Base-by-base conservation (phyloP, 192 early-diverging fungal genomes). In the Chytriomyces sp. region DNA sequence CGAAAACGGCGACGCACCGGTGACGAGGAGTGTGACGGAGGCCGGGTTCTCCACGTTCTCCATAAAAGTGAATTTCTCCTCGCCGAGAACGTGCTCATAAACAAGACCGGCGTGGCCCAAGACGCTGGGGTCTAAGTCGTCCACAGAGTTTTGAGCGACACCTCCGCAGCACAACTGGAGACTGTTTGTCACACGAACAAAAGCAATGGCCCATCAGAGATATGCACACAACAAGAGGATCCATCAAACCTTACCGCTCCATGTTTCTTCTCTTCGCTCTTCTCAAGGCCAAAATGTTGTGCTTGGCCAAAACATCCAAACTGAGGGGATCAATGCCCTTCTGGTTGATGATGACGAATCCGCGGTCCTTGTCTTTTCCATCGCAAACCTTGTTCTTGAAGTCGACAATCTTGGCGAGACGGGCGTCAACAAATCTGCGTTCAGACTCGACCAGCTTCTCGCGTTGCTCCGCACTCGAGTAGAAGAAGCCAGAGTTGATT, bases 401-500 rank as follows among this genome's bases (percentile, higher is more conserved):
- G 37, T 98, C 98, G 5, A 99, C 91, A 67, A 99, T 87, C 81
- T 96, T 95, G 74, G 91, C 91, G 26, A 98, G 80, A 76, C 93
- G 94, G 26, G 92, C 92, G 80, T 99, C 98, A 28, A 98, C 94
- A 73, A 95, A 94, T 67, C 92, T 86, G 38, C 98, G 89, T 85
- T 99, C 98, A 6, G 94, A 97, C 81, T 96, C 95, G 56, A 99
- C 94, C 59, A 99, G 86, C 84, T 96, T 96, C 75, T 98, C 96
- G 72, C 98, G 94, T 81, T 99, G 96, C 67, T 99, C 98, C 25
- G 98, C 93, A 56, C 90, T 92, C 72, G 91, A 93, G 83, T 99
- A 99, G 82, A 96, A 99, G 87, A 99, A 99, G 40, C 94, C 89
- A 68, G 96, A 98, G 88, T 99, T 99, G 85, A 99, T 89, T 78